These are phyloP conservation scores for Dictyostelium firmibasis DNA, from an alignment of 78 protist genomes.

Conservation along the genomic window DNA sequence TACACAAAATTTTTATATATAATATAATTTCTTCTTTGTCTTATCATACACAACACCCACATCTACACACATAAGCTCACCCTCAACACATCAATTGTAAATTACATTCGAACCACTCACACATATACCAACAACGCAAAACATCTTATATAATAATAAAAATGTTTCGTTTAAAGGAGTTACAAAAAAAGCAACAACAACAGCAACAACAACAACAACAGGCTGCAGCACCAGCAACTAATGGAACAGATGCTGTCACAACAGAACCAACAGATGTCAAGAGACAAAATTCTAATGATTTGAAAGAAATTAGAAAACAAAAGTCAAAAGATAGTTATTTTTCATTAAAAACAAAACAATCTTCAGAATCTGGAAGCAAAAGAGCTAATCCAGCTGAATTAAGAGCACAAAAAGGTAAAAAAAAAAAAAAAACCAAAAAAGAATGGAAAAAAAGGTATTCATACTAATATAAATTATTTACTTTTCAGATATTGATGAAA, in stretches of 20 bases:
- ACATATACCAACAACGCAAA: neutral
- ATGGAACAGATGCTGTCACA: constrained; percentile 4
- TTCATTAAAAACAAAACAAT: constrained; percentile 65
- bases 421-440: neutral
- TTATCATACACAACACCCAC: neutral
- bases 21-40: neutral
- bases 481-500: constrained; percentile 61
- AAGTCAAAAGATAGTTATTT: constrained; percentile 72
- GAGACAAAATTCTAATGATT: constrained; percentile 61
- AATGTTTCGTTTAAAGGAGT: constrained; percentile 60
- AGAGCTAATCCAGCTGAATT: constrained; percentile 81
- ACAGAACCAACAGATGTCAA: constrained; percentile 50
- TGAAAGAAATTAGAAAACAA: constrained; percentile 65
- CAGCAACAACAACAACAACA: constrained; percentile 7
- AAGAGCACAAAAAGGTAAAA: constrained; percentile 77
- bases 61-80: neutral
- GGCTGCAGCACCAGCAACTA: constrained; percentile 19
- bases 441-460: neutral
- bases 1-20: neutral
- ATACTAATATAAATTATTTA: neutral
- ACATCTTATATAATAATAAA: neutral
- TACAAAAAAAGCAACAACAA: constrained; percentile 46
- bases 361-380: constrained; percentile 19
- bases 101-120: neutral
- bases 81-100: neutral